Evolutionary conservation across 1,139 yeast genomes (phyloP).

Genomic region (Zygosaccharomyces sapae): DNA sequence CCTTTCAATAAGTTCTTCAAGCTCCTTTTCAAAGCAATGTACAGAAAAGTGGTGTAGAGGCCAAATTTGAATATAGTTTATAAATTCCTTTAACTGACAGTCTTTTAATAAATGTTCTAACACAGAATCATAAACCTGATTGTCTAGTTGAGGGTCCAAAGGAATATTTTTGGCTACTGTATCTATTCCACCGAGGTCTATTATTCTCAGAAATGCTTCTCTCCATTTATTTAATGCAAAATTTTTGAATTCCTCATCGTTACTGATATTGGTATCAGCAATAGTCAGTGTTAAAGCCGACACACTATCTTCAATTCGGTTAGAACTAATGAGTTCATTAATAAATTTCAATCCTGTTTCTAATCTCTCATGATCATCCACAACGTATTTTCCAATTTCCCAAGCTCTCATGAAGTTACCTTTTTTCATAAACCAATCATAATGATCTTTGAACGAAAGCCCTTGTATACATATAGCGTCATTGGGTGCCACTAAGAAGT

Average conservation of each 20-base stretch:
- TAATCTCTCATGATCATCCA: conserved; percentile 49
- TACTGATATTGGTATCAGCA: conserved; percentile 26
- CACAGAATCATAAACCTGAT: conserved; percentile 48
- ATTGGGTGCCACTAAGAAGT: conserved; percentile 70
- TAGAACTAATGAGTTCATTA: conserved; percentile 47
- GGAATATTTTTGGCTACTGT: conserved; percentile 57
- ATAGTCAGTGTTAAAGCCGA: conserved; percentile 39
- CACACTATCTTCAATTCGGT: conserved; percentile 58
- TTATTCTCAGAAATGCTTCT: conserved; percentile 54
- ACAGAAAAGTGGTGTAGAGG: conserved; percentile 52
- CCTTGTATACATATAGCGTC: conserved; percentile 79
- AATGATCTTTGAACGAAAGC: conserved; percentile 60
- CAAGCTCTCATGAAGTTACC: conserved; percentile 64
- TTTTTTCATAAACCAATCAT: conserved; percentile 65
- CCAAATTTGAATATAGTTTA: conserved; percentile 53
- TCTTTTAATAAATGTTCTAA: conserved; percentile 47
- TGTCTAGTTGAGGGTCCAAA: conserved; percentile 37
- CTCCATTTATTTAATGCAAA: conserved; percentile 57
- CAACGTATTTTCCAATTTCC: conserved; percentile 61
- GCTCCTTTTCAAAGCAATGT: conserved; percentile 41
- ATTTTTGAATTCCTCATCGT: conserved; percentile 37
- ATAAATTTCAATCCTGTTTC: conserved; percentile 62
- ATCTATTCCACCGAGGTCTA: conserved; percentile 46
- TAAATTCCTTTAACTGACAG: conserved; percentile 39
- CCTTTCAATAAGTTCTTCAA: conserved; percentile 43